Evolutionary conservation across 306 rosid species (phyloP).

Genomic region (Trifolium subterraneum): DNA sequence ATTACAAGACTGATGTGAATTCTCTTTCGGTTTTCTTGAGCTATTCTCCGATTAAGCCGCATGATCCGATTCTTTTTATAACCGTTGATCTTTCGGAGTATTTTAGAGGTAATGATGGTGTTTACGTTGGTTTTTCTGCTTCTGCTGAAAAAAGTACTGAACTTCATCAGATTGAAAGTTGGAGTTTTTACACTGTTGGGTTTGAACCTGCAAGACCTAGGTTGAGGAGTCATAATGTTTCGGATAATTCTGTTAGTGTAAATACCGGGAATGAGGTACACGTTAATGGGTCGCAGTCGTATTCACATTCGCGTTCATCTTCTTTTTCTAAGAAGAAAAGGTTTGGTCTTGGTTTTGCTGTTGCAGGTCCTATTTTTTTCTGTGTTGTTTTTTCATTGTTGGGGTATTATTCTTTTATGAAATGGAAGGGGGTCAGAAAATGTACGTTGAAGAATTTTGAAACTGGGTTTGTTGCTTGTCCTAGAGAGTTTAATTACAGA

Average conservation of each 20-base stretch:
- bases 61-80: slow-evolving; percentile 46
- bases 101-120: slow-evolving; percentile 29
- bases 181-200: slow-evolving; percentile 66
- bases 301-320: not conserved
- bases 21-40: slow-evolving; percentile 59
- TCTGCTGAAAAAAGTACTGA: slow-evolving; percentile 74
- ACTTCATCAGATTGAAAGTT: slow-evolving; percentile 56
- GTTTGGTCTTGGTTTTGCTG: slow-evolving; percentile 60
- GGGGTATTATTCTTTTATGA: slow-evolving; percentile 50
- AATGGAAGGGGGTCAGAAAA: slow-evolving; percentile 42
- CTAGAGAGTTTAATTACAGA: slow-evolving; percentile 65
- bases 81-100: slow-evolving; percentile 57
- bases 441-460: slow-evolving; percentile 44
- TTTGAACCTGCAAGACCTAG: slow-evolving; percentile 48
- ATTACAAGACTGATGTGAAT: slow-evolving; percentile 56
- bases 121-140: slow-evolving; percentile 67
- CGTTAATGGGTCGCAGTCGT: not conserved
- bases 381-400: slow-evolving; percentile 49
- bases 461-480: slow-evolving; percentile 59
- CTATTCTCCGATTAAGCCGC: slow-evolving; percentile 55
- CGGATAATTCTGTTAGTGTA: slow-evolving; percentile 56
- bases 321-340: not conserved
- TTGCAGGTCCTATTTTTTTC: slow-evolving; percentile 57
- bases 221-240: slow-evolving; percentile 59
- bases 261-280: not conserved